Base-by-base conservation (phyloP, 2,329 filamentous ascomycete genomes). In the Hymenoscyphus occultus region DNA sequence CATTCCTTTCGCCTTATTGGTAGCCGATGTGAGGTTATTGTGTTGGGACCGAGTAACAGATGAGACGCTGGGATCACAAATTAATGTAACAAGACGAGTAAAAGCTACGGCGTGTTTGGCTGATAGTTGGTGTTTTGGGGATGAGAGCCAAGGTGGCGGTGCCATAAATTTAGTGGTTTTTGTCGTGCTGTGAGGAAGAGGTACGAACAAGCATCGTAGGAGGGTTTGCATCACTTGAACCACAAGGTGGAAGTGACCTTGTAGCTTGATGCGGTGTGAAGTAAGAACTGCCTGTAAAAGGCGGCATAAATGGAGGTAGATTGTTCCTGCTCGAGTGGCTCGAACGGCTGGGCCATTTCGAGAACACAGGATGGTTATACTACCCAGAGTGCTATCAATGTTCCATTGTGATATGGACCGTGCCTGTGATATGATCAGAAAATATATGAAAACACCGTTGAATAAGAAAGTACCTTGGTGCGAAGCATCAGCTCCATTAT, bases 211-310 rank as follows among this genome's bases (percentile, higher is more conserved):
- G 42, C 80, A 79, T 28, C 77, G 77, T 42, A 89, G 79, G n/a
- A 89, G 81, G 3, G 81, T 76, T 70, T 87, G 83, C 65, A 89
- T 76, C 2, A 80, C 76, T 42, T 80, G 76, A 58, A 87, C 76
- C 5, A 88, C 78, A 56, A 88, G 76, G 71, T 87, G 86, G 70
- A 86, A 85, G 67, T 86, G 86, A 1, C 85, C 86, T 70, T 87
- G 83, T 1, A 89, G 78, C 10, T 86, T 84, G 56, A 86, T 79
- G 4, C 86, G 80, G 74, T 89, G 85, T 59, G 85, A 83, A 71
- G 82, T 82, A 72, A 89, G 82, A 45, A 89, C 76, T 28, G 80
- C 76, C 63, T 86, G 83, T 22, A 86, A 76, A 9, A 89, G 77
- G 62, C 79, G 81, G 76, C 82, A 87, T 16, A 76, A 69, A 56